Base-by-base conservation (phyloP, 2,329 filamentous ascomycete species). In the Penicillium decumbens region DNA sequence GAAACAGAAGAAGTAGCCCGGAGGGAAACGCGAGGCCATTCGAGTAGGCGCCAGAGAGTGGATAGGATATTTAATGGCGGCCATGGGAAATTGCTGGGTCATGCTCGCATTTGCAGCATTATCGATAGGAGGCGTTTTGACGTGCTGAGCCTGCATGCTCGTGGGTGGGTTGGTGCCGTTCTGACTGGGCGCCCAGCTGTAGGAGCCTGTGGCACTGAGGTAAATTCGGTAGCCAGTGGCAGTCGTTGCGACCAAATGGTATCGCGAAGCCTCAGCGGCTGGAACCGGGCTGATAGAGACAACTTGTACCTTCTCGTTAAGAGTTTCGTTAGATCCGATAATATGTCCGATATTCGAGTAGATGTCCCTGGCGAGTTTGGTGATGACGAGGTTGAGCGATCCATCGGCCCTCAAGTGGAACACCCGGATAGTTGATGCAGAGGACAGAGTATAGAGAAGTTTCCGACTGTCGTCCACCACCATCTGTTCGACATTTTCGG, bases 111-210 rank as follows among this genome's bases (percentile, higher is more conserved):
- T 37, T 4, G 65, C 40, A 50, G 58, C 51, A 43, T 54, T 57
- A 59, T 69, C 54, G 57, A 70, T 50, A 70, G 93, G 93, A 1
- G 95, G 93, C 51, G 95, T 95, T 65, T 93, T 95, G 70, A 98
- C 89, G 64, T 95, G 93, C 60, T 95, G 87, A n/a, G 96, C 84
- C 69, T 96, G 91, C 89, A 98, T 96, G 71, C 89, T 96, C 60
- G 88, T 91, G 0, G 93, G 91, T 0, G 88, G 84, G 50, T 78
- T 84, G 6, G 81, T 78, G 18, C 80, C 77, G 20, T 80, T 80
- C 12, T 78, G 79, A 27, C 82, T 77, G 47, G 74, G 72, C 47
- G 73, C 69, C 72, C 73, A 70, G 56, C 69, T 67, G 78, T 80
- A 72, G 15, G 89, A 86, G 56, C 86, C 87, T 0, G 90, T 95